Evolutionary conservation across 768 basidiomycete genomes (phyloP), one percentile per base, ranked within the genome.

Genomic region (Boletus vermiculosoides): DNA sequence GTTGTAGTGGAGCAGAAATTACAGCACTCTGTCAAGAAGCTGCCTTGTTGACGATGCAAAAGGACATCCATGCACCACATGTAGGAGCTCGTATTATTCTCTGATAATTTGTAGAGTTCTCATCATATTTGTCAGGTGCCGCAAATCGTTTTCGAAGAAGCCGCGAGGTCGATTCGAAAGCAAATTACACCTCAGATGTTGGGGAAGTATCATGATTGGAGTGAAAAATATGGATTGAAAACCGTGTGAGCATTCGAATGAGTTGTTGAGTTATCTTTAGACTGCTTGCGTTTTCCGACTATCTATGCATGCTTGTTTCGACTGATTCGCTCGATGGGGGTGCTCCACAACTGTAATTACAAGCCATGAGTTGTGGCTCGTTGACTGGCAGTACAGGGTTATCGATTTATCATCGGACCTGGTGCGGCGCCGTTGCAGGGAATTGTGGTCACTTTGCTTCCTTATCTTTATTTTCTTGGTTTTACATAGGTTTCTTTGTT

Each of bases 1-100:
- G 96, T 1, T 99, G 94, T 69, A 98, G 95, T 20, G 97, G 97
- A 5, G 97, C 97, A 6, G 97, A 99, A 71, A 85, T 98, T 34
- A 80, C 84, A 7, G 86, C 89, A 10, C 80, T 98, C 44, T 98
- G 95, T 69, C 97, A 98, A 73, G 96, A 99, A 72, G 97, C 97
- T 4, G 97, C 96, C 0, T 71, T 98, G 59, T 69, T 88, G 52
- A 91, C 94, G 0, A 98, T 99, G 97, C 86, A 90, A 61, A 79
- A 83, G 52, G 82, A 98, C 70, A 86, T 98, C 36, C 71, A 90
- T 56, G 85, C 92, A 3, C 79, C 84, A 45, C 80, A 77, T 64
- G 96, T 96, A 62, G 66, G 90, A 74, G 33, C 1, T 45, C 45
- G 11, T 7, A 8, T 40, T 39, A 33, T 33, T 33, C 33, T 52